Conservation (phyloP, 2,329 filamentous ascomycete species). For the Escovopsis sp. region DNA sequence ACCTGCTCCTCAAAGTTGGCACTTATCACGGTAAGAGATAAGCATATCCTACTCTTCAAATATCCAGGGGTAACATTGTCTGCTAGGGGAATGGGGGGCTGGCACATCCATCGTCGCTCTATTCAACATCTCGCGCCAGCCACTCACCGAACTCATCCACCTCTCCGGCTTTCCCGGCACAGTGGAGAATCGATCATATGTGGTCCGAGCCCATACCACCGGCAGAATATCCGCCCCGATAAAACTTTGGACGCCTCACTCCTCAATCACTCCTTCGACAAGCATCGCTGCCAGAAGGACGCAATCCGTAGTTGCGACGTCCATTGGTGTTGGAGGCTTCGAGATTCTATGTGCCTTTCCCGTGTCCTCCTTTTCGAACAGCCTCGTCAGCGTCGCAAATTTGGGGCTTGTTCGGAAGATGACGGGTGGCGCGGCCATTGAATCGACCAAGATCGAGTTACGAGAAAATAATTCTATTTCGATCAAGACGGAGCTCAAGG, state of each 20-base stretch:
- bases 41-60: no score
- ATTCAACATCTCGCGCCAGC: conserved; percentile 61
- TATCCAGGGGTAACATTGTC: background rate
- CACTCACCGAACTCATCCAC: conserved; percentile 53
- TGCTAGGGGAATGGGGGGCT: conserved; percentile 34
- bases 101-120: conserved; percentile 68
- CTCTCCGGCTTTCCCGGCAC: conserved; percentile 62
- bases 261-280: conserved; percentile 35
- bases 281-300: conserved; percentile 12
- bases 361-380: conserved; percentile 33
- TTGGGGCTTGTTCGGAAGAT: conserved; percentile 78
- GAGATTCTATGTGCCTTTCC: conserved; percentile 71
- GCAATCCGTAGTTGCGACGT: conserved; percentile 20
- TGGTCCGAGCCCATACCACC: conserved; percentile 58
- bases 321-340: conserved; percentile 52
- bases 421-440: conserved; percentile 70
- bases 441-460: conserved; percentile 43
- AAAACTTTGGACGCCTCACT: conserved; percentile 17
- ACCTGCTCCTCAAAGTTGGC: conserved; percentile 59
- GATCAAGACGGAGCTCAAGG: conserved; percentile 60
- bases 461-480: conserved; percentile 42
- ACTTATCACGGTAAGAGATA: conserved; percentile 53
- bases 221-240: conserved; percentile 45
- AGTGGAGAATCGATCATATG: conserved; percentile 40
- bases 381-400: conserved; percentile 38